phyloP scores from a whole-genome alignment of 129 eudicot species.

The Helianthus tuberosus region DNA sequence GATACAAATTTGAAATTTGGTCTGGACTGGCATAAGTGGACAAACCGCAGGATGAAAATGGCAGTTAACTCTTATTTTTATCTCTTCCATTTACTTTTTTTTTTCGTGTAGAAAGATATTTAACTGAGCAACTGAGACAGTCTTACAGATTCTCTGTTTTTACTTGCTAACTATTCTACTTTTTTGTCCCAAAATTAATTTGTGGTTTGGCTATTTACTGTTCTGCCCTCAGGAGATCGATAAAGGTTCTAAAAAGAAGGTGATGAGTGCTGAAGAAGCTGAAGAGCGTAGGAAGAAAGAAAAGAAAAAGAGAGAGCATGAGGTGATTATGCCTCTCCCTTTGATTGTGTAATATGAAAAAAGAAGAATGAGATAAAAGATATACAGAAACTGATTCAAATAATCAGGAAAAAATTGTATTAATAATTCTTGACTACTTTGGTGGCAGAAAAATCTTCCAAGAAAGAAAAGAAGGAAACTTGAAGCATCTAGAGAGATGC shows the following conservation, averaged over 20 bases:
- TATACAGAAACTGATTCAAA: not conserved
- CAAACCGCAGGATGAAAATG: too few species aligned
- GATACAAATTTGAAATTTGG: too few species aligned
- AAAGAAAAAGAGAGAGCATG: slow-evolving; percentile 88
- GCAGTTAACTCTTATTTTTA: too few species aligned
- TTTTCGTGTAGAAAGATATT: too few species aligned
- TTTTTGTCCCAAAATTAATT: not conserved
- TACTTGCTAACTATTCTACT: too few species aligned
- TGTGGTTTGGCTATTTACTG: not conserved
- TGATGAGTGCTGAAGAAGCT: slow-evolving; percentile 93
- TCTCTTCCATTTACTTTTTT: too few species aligned
- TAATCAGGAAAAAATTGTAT: not conserved
- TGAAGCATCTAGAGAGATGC: slow-evolving; percentile 92
- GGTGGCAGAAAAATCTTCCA: slow-evolving; percentile 77
- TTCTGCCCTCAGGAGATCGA: slow-evolving; percentile 42
- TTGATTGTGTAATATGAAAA: slow-evolving; percentile 4
- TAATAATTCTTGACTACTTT: slow-evolving; percentile 22
- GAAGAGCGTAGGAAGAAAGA: slow-evolving; percentile 90
- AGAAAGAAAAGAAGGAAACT: slow-evolving; percentile 87
- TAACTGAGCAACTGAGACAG: too few species aligned
- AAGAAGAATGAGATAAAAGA: not conserved
- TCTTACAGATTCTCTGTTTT: too few species aligned
- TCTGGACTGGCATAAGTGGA: too few species aligned
- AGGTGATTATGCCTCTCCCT: slow-evolving; percentile 44
- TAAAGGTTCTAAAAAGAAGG: slow-evolving; percentile 50